Conservation (phyloP, 2,329 filamentous ascomycete species). For the Colletotrichum higginsianum region DNA sequence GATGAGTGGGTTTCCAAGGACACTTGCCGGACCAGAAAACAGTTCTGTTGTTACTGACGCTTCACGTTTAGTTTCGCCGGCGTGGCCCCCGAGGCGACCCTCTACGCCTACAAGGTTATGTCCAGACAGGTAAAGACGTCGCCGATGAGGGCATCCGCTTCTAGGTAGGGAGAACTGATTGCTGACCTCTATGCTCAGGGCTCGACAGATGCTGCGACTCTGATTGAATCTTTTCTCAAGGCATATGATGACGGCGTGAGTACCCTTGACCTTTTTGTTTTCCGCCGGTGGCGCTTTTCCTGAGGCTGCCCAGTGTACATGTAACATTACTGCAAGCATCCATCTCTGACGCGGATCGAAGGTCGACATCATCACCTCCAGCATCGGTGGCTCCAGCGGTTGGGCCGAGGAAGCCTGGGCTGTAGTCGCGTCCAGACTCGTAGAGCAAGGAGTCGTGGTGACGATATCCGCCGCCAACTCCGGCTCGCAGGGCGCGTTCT, state of each 20-base stretch:
- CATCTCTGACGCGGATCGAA: neutral
- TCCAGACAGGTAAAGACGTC: neutral
- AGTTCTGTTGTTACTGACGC: neutral
- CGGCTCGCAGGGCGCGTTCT: constrained; percentile 64
- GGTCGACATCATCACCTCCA: constrained; percentile 60
- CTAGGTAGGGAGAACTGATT: neutral
- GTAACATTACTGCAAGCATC: too few species aligned
- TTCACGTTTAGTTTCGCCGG: constrained; percentile 38
- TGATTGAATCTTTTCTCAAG: constrained; percentile 53
- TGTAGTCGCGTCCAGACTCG: constrained; percentile 57
- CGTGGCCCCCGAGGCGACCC: constrained; percentile 49
- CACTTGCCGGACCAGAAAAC: too few species aligned
- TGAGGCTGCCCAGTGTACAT: neutral
- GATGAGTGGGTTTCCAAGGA: constrained; percentile 24
- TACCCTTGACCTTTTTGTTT: neutral
- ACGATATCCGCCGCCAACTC: constrained; percentile 67
- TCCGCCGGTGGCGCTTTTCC: neutral
- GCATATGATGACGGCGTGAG: constrained; percentile 53
- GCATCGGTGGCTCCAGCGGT: constrained; percentile 56
- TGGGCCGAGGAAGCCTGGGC: constrained; percentile 60
- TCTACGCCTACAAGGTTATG: constrained; percentile 51
- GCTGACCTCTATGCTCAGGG: constrained; percentile 10
- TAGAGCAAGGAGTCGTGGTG: constrained; percentile 63
- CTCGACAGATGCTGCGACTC: constrained; percentile 24
- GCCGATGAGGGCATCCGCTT: neutral